Conservation (phyloP, 768 basidiomycete genomes). For the Kwoniella bestiolae region DNA sequence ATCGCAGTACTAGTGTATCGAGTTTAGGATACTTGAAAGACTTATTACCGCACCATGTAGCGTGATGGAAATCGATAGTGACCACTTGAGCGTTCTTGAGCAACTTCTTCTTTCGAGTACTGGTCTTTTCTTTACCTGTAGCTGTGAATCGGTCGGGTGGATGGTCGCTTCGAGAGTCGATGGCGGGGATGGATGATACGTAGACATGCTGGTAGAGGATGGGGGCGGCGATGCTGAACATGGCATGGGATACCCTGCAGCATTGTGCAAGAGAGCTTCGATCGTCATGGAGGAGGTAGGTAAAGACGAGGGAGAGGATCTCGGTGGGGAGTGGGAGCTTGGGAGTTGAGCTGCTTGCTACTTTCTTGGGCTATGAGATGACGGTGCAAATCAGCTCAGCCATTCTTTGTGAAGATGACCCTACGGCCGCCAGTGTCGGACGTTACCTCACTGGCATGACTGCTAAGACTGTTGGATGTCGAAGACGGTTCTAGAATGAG, state of each 20-base stretch:
- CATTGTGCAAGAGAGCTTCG: background rate
- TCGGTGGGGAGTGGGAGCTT: background rate
- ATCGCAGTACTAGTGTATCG: slow-evolving; percentile 1
- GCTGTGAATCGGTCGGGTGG: slow-evolving; percentile 2
- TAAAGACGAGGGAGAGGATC: background rate
- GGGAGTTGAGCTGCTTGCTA: background rate
- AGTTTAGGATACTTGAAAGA: slow-evolving; percentile 17
- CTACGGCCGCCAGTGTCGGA: too few species aligned
- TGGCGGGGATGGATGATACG: background rate
- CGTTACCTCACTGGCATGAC: too few species aligned
- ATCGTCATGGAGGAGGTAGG: background rate
- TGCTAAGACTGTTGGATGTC: too few species aligned
- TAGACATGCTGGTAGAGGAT: background rate
- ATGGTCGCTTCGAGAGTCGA: background rate
- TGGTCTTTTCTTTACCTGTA: slow-evolving; percentile 7
- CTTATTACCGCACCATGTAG: slow-evolving; percentile 14
- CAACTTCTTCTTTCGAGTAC: slow-evolving; percentile 15
- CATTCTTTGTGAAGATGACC: too few species aligned
- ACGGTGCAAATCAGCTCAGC: too few species aligned
- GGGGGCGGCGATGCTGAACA: slow-evolving; percentile 7
- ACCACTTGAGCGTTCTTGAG: slow-evolving; percentile 10
- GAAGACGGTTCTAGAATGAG: too few species aligned
- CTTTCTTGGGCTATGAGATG: background rate
- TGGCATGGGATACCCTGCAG: background rate
- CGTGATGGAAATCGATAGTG: slow-evolving; percentile 3